Evolutionary conservation across 139 green algal genomes (phyloP), one percentile per base, ranked within the genome.

Genomic region (Diplosphaera chodatii): DNA sequence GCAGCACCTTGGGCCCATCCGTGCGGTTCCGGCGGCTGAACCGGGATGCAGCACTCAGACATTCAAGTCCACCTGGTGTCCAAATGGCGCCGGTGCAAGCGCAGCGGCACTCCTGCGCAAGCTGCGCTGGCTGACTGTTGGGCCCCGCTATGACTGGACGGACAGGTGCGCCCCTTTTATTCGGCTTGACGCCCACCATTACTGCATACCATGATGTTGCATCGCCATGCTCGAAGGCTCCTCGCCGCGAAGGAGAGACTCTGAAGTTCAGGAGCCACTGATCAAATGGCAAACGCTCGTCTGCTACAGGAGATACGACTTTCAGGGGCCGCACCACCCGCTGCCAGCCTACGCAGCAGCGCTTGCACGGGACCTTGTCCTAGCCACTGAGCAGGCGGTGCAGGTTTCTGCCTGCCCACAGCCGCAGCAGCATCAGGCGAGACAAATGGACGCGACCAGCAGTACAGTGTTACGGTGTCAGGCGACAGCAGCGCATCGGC

Each of bases 111-210:
- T 97, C 71, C 72, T 97, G 55, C 73, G 78, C 8, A 87, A 85
- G 83, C 84, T 97, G 68, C 83, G 92, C 4, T 97, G 92, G 92
- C 82, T 79, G 1, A 87, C 86, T 0, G 72, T 97, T 27, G 92
- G 92, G 0, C 83, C 92, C 18, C 80, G 85, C 21, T 97, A 87
- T 59, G 75, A 97, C 70, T 97, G 92, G 92, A 85, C 82, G 3
- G 13, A 34, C 32, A 77, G n/a, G n/a, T n/a, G n/a, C n/a, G n/a
- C n/a, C n/a, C n/a, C n/a, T n/a, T n/a, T n/a, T n/a, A n/a, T n/a
- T n/a, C n/a, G n/a, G n/a, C n/a, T n/a, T n/a, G n/a, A n/a, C n/a
- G n/a, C n/a, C n/a, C n/a, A n/a, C n/a, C n/a, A n/a, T n/a, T n/a
- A n/a, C n/a, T n/a, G n/a, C n/a, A n/a, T n/a, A n/a, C n/a, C n/a